Base-by-base conservation (phyloP, 2,329 filamentous ascomycete species). In the Ophiostoma ips region DNA sequence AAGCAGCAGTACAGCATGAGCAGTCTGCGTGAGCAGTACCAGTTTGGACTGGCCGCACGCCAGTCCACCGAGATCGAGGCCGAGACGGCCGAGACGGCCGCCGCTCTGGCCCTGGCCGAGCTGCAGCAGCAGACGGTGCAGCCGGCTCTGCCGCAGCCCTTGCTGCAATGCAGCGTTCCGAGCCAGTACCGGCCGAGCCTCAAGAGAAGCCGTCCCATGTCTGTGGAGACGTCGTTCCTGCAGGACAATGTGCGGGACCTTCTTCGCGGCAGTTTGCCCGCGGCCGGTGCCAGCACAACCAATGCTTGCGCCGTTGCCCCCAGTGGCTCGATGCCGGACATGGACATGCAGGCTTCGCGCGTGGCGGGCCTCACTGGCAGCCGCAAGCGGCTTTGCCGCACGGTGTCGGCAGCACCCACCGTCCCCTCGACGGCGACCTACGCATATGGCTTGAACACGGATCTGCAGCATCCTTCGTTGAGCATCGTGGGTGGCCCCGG, bases 211-310 rank as follows among this genome's bases (percentile, higher is more conserved):
- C 71, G 79, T 47, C 71, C 77, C 13, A 58, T 66, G 8, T 82
- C 78, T 13, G 69, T 75, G 50, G 79, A 84, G 52, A 67, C 71
- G 51, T 65, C 69, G n/a, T 18, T 19, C 15, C 67, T 81, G 9
- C 81, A 84, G 59, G 77, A 83, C 53, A 81, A 82, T 52, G 81
- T 85, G 11, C 77, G 81, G 49, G 74, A 79, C 48, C 69, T 84
- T 57, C 67, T 85, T 28, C 66, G 65, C 41, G 66, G 61, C 33
- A 59, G 59, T 48, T 63, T 66, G 30, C 55, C 51, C 62, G 55
- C 56, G 53, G 8, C 9, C 10, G 50, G 46, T 55, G 31, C 51
- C 13, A 50, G 5, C 16, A 48, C n/a, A n/a, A n/a, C n/a, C n/a
- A n/a, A n/a, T n/a, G 37, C 49, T 48, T 70, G 67, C 64, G 58